Evolutionary conservation across 148 eudicot genomes (phyloP).

Genomic region (Camellia sinensis): DNA sequence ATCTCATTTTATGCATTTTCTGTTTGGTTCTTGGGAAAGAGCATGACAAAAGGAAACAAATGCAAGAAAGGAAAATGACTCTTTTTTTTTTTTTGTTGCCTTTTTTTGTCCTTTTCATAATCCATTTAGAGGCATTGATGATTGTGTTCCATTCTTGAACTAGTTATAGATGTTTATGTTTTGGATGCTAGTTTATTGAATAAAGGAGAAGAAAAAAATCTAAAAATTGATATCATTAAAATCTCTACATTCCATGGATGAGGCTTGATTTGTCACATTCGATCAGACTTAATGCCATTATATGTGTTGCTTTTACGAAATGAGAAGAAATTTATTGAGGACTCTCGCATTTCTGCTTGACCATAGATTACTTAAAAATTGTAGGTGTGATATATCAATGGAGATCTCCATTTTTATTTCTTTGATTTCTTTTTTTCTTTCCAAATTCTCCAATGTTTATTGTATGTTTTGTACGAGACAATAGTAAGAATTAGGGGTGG

Average conservation of each 20-base stretch:
- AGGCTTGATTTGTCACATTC: too few relatives aligned
- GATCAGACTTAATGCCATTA: too few relatives aligned
- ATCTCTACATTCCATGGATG: not conserved
- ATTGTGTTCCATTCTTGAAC: not conserved
- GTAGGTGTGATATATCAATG: too few relatives aligned
- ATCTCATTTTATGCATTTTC: not conserved
- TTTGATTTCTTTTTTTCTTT: not conserved
- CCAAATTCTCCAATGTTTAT: not conserved
- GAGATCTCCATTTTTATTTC: too few relatives aligned
- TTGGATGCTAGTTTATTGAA: not conserved
- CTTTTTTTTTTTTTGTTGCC: not conserved
- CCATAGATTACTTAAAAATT: too few relatives aligned
- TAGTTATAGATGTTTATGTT: not conserved
- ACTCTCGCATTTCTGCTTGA: too few relatives aligned
- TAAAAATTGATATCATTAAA: not conserved
- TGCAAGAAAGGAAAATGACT: too few relatives aligned
- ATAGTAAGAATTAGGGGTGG: not conserved
- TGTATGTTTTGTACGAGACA: not conserved
- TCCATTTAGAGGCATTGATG: not conserved
- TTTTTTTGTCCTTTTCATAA: not conserved
- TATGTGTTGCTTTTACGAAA: too few relatives aligned
- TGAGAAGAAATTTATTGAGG: too few relatives aligned
- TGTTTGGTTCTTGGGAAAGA: not conserved
- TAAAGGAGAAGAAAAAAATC: not conserved
- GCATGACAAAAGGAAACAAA: not conserved